Conservation (phyloP, 257 asterid species). For the Mentha longifolia region DNA sequence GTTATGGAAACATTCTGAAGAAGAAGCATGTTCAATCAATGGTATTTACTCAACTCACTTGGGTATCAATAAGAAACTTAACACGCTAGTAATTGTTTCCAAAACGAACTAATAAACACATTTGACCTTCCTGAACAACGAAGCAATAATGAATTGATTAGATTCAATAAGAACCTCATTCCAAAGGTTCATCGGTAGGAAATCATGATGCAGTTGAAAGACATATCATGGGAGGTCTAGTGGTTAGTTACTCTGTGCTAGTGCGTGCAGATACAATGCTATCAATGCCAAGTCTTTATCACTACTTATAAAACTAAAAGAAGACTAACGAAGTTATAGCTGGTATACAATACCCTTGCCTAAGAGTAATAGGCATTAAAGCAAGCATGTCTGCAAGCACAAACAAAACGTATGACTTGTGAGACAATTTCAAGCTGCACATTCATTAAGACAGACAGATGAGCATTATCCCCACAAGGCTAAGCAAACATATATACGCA, state of each 20-base stretch:
- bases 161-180: background rate
- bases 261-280: background rate
- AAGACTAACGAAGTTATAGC: background rate
- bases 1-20: background rate
- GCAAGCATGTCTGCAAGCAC: background rate
- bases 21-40: background rate
- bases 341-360: background rate
- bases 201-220: background rate
- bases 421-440: background rate
- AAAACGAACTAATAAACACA: background rate
- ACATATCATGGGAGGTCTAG: background rate
- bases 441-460: background rate
- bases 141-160: background rate
- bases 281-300: background rate
- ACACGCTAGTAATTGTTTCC: background rate
- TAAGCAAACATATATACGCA: background rate
- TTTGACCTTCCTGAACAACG: background rate
- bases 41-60: too few relatives aligned
- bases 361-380: background rate
- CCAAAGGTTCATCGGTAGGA: background rate
- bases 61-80: background rate
- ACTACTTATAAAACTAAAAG: background rate
- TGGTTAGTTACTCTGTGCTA: background rate
- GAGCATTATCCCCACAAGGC: background rate
- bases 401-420: background rate